A percentile compares a stretch with the other conserved stretches of the same genome.
phyloP scores from a whole-genome alignment of 2,329 filamentous ascomycete species.

The Phaeosphaeria sp. region DNA sequence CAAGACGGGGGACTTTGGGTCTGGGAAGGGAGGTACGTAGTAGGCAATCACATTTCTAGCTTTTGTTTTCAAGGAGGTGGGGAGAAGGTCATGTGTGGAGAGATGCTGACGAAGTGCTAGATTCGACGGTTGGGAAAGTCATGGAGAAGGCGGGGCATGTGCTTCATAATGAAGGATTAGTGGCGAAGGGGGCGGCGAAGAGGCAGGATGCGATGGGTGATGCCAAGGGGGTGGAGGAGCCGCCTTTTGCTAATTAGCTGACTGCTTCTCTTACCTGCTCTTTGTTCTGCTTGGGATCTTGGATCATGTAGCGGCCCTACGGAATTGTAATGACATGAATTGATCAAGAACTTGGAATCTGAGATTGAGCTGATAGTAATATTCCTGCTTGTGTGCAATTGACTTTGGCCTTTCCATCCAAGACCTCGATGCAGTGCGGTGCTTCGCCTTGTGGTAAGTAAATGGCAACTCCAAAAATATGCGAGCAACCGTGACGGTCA shows the following conservation, averaged over 20 bases:
- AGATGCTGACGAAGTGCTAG: constrained; percentile 22
- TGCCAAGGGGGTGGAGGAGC: not conserved
- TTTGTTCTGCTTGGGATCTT: too few species aligned
- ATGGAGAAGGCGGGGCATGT: constrained; percentile 64
- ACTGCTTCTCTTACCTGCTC: not conserved
- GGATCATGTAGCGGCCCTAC: too few species aligned
- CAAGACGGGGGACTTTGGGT: constrained; percentile 41
- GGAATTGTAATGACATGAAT: too few species aligned
- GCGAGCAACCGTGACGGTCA: too few species aligned
- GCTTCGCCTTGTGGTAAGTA: not conserved
- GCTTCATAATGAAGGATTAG: constrained; percentile 57
- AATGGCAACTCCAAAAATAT: not conserved
- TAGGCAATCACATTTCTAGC: not conserved
- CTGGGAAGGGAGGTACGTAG: constrained; percentile 19
- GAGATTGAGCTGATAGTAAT: not conserved
- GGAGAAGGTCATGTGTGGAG: not conserved
- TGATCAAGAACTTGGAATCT: not conserved
- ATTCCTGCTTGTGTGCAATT: not conserved
- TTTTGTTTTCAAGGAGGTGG: not conserved
- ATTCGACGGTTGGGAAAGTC: constrained; percentile 62
- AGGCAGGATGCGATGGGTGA: constrained; percentile 45
- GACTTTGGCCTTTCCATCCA: not conserved
- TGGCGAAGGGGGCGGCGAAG: constrained; percentile 59
- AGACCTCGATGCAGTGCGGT: not conserved
- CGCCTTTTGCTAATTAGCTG: constrained; percentile 1